Evolutionary conservation across 2,329 filamentous ascomycete species (phyloP).

Genomic region (Aspergillus eucalypticola): DNA sequence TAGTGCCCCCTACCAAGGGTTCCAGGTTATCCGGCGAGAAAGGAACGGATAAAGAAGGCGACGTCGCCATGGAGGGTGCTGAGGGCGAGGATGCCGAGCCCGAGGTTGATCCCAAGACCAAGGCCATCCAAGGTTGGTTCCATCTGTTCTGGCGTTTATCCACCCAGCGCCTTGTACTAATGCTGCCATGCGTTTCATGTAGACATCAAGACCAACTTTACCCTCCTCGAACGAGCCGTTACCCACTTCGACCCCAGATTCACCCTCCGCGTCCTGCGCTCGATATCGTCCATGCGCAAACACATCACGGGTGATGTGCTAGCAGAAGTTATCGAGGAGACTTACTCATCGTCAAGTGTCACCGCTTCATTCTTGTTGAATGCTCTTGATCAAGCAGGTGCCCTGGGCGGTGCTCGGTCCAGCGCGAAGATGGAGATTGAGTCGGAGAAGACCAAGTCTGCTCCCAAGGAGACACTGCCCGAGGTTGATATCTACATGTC

Average conservation of each 20-base stretch:
- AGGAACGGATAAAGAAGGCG: constrained; percentile 64
- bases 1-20: constrained; percentile 71
- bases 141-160: neutral
- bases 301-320: constrained; percentile 80
- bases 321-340: constrained; percentile 76
- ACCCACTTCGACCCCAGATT: constrained; percentile 92
- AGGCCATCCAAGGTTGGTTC: constrained; percentile 49
- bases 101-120: constrained; percentile 48
- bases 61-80: constrained; percentile 68
- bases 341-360: constrained; percentile 68
- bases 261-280: constrained; percentile 87
- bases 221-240: constrained; percentile 87
- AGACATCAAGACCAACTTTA: constrained; percentile 97
- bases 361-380: constrained; percentile 70
- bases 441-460: constrained; percentile 64
- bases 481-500: constrained; percentile 88
- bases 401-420: constrained; percentile 60
- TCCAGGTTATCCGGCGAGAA: constrained; percentile 59
- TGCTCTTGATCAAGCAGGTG: constrained; percentile 67
- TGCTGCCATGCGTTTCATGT: constrained; percentile 12
- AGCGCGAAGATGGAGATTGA: constrained; percentile 74
- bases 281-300: constrained; percentile 94
- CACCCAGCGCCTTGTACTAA: constrained; percentile 9
- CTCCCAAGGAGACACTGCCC: constrained; percentile 72
- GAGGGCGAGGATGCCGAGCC: constrained; percentile 46